Percentiles rank a stretch among this genome's conserved stretches.
phyloP scores from a whole-genome alignment of 495 filamentous ascomycete species.

The Xylaria flabelliformis region DNA sequence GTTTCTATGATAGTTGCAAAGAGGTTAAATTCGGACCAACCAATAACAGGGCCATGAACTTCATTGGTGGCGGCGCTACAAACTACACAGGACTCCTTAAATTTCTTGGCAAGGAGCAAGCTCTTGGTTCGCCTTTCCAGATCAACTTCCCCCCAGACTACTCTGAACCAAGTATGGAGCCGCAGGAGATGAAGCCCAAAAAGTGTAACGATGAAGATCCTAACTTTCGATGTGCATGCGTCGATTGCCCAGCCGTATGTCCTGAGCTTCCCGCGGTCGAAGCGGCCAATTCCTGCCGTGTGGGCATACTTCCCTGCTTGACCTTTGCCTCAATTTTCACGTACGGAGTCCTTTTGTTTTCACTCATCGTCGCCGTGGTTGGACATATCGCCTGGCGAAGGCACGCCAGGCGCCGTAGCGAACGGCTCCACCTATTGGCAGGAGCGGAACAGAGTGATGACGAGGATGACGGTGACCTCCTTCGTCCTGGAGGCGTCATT shows the following conservation, averaged over 20 bases:
- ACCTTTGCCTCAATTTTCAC: conserved; percentile 90
- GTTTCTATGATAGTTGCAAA: conserved; percentile 97
- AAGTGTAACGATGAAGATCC: conserved; percentile 88
- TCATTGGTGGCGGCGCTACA: conserved; percentile 95
- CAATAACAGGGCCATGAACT: conserved; percentile 87
- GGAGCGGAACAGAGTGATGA: conserved; percentile 85
- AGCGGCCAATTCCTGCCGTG: conserved; percentile 72
- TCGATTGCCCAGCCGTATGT: conserved; percentile 88
- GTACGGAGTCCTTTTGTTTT: conserved; percentile 74
- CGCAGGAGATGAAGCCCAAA: conserved; percentile 71
- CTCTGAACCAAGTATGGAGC: conserved; percentile 66
- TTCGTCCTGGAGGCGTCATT: conserved; percentile 71
- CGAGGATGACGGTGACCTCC: conserved; percentile 83
- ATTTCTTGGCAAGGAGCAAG: conserved; percentile 90
- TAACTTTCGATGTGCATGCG: conserved; percentile 86
- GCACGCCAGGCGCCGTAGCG: conserved; percentile 73
- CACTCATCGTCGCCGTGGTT: conserved; percentile 68
- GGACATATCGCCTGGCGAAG: conserved; percentile 77
- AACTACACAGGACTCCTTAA: conserved; percentile 83
- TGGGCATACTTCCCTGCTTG: conserved; percentile 85
- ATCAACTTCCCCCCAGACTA: conserved; percentile 85
- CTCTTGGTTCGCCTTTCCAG: conserved; percentile 92
- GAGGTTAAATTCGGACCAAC: conserved; percentile 97
- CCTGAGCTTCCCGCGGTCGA: conserved; percentile 77
- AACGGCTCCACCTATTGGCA: conserved; percentile 83